These are phyloP conservation scores for Mucor mucedo DNA, from an alignment of 371 early-diverging fungal genomes.

Conservation along the genomic window DNA sequence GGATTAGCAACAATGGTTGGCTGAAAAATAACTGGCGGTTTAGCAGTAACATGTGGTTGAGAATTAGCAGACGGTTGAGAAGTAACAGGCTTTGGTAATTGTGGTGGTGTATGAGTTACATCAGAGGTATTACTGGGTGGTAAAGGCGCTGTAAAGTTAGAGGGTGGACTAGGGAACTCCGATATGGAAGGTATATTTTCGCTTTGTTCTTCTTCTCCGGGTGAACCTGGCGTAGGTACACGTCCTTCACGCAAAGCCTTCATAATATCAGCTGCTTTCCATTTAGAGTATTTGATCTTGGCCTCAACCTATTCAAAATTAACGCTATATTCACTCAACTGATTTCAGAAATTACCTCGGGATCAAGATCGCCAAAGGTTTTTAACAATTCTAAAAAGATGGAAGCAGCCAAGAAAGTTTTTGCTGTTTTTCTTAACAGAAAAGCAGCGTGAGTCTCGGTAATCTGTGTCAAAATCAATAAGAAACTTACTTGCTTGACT, in stretches of 20 bases:
- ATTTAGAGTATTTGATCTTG: conserved; percentile 95
- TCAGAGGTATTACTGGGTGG: conserved; percentile 18
- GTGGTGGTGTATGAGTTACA: conserved; percentile 41
- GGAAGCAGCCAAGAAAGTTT: conserved; percentile 84
- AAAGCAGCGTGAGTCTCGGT: not conserved
- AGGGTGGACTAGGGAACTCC: conserved; percentile 58
- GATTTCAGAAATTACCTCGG: conserved; percentile 51
- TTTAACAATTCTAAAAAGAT: conserved; percentile 83
- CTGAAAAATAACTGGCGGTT: conserved; percentile 24
- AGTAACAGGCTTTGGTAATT: conserved; percentile 37
- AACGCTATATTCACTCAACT: not conserved
- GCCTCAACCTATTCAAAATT: conserved; percentile 62
- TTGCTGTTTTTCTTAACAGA: conserved; percentile 75
- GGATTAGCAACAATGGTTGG: conserved; percentile 13
- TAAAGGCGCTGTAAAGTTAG: conserved; percentile 52
- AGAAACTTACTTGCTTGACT: conserved; percentile 69
- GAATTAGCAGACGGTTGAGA: conserved; percentile 3
- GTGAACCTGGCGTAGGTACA: conserved; percentile 69
- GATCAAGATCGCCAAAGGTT: conserved; percentile 80
- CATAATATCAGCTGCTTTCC: conserved; percentile 92
- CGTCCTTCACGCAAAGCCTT: conserved; percentile 92
- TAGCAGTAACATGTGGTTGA: conserved; percentile 20
- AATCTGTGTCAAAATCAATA: too few species aligned
- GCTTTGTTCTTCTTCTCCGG: conserved; percentile 38
- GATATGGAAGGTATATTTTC: conserved; percentile 39